phyloP scores from a whole-genome alignment of 805 yeast genomes.

The Cyberlindnera euphorbiiphila region DNA sequence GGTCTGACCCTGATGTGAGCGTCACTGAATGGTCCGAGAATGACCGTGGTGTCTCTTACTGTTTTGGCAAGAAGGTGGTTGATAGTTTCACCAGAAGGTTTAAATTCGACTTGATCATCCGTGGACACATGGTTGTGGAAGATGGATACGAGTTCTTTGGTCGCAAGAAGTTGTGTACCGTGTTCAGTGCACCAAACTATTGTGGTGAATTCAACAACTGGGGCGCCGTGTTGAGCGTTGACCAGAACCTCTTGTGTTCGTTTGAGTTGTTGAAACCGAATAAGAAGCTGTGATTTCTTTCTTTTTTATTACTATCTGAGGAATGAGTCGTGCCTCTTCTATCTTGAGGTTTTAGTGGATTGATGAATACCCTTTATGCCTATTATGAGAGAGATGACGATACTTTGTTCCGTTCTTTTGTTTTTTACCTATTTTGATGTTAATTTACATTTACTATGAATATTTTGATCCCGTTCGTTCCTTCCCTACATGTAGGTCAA shows the following conservation, averaged over 20 bases:
- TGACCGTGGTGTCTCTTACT: constrained; percentile 79
- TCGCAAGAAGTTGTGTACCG: constrained; percentile 69
- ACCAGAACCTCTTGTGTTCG: constrained; percentile 85
- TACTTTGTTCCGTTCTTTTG: background rate
- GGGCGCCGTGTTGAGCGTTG: constrained; percentile 98
- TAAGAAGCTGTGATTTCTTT: constrained; percentile 15
- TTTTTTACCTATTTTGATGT: background rate
- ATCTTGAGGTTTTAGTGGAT: background rate
- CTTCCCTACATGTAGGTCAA: too few relatives aligned
- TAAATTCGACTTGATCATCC: constrained; percentile 69
- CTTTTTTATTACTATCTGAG: background rate
- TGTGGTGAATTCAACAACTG: constrained; percentile 64
- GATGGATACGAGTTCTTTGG: constrained; percentile 84
- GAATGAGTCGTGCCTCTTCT: background rate
- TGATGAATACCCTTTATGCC: constrained; percentile 1
- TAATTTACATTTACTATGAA: too few relatives aligned
- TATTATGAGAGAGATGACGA: constrained; percentile 8
- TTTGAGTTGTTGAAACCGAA: constrained; percentile 88
- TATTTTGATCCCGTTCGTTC: too few relatives aligned
- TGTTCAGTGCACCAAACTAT: constrained; percentile 80
- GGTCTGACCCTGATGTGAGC: constrained; percentile 76
- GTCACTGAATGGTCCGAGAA: constrained; percentile 69
- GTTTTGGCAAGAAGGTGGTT: constrained; percentile 73
- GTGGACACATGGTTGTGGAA: constrained; percentile 90
- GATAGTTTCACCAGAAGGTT: constrained; percentile 61